phyloP scores from a whole-genome alignment of 345 rosid species.

The Arabidopsis arenosa region DNA sequence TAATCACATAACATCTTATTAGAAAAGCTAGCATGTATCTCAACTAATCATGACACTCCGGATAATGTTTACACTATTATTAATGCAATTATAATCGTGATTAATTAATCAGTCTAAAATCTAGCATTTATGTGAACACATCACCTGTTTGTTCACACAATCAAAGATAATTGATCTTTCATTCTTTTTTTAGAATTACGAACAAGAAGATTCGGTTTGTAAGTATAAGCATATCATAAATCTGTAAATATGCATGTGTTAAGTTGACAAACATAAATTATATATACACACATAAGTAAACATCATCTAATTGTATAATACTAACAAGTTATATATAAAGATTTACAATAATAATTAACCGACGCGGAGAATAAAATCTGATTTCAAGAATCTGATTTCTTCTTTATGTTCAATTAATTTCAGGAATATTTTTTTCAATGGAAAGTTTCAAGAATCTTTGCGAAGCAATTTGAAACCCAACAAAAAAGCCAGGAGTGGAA shows the following conservation, averaged over 20 bases:
- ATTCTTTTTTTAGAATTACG: background rate
- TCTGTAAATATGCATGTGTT: background rate
- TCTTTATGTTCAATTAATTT: slow-evolving; percentile 28
- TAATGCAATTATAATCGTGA: slow-evolving; percentile 6
- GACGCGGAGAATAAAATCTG: slow-evolving; percentile 26
- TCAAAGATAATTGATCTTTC: slow-evolving; percentile 2
- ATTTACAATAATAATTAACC: background rate
- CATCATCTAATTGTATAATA: slow-evolving; percentile 22
- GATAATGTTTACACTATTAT: slow-evolving; percentile 5
- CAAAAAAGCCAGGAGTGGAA: slow-evolving; percentile 8
- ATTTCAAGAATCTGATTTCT: slow-evolving; percentile 31
- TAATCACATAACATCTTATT: background rate
- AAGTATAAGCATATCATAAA: background rate
- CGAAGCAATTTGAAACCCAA: slow-evolving; percentile 23
- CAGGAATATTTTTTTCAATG: slow-evolving; percentile 1
- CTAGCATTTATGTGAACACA: slow-evolving; percentile 13
- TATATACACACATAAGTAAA: slow-evolving; percentile 18
- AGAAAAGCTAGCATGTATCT: slow-evolving; percentile 11
- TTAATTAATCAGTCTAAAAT: slow-evolving; percentile 7
- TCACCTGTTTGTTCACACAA: slow-evolving; percentile 3
- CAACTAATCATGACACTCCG: slow-evolving; percentile 9
- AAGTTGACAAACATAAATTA: too few species aligned
- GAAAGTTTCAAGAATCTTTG: slow-evolving; percentile 29
- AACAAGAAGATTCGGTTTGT: background rate
- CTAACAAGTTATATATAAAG: background rate